Base-by-base conservation (phyloP, 2,329 filamentous ascomycete species). In the Tolypocladium ovalisporum region DNA sequence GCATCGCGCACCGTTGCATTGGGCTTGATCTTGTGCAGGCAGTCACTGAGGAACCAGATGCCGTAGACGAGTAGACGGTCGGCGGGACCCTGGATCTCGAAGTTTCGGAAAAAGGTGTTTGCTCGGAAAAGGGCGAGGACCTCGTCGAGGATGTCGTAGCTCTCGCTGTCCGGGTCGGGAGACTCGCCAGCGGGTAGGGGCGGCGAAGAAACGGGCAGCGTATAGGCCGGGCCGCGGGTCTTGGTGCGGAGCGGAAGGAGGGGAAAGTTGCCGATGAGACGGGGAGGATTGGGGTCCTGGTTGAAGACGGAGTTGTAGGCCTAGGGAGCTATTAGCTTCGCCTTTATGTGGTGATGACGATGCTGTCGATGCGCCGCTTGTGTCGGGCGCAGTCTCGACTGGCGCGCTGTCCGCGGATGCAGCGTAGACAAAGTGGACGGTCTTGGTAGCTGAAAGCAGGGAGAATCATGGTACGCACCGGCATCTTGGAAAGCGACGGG, bases 101-200 rank as follows among this genome's bases (percentile, higher is more conserved):
- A 99, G 81, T 97, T 99, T 68, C 94, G 89, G 82, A 97, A 99
- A 75, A 99, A 93, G 60, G 93, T 97, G 79, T 99, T 97, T 67
- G 94, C 93, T 63, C 94, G 90, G 82, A 97, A 99, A 54, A 97
- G 83, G 15, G 87, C 82, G 57, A 99, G 82, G 55, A 95, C 86
- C 79, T 99, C 94, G 76, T 99, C 94, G 57, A 97, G 83, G 61
- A 94, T 89, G 77, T 99, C 94, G 80, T 97, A 97, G 68, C 88
- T 92, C 73, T 96, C 90, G 73, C 85, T 87, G 72, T 94, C 90
- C 54, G 91, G 87, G 72, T 97, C 90, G 66, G 79, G 87, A 65
- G 78, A 84, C 73, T 85, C 82, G 71, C 77, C 66, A 60, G 84
- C 77, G 39, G 82, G 75, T 56, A 90, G 79, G 49, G 79, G 73